Base-by-base conservation (phyloP, 1,284 basidiomycete species). In the Pascua sp. region DNA sequence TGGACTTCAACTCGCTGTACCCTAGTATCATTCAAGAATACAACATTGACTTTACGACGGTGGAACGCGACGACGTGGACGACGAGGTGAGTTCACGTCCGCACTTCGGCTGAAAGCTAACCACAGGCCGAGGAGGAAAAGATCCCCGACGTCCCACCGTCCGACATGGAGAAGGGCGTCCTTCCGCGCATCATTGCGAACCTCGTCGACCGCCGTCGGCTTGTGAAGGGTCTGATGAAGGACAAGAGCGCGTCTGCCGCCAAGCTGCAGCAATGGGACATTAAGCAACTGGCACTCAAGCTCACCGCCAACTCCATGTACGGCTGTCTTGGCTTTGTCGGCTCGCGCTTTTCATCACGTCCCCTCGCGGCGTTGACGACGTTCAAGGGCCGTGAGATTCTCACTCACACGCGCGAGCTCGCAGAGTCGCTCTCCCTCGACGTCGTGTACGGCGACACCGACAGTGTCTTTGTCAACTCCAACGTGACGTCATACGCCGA, bases 271-370 rank as follows among this genome's bases (percentile, higher is more conserved):
- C 93, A 93, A 88, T 94, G 88, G 72, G 91, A 98, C 70, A 97
- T 98, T 80, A 95, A 94, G 75, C 96, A 99, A 72, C 87, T 91
- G 73, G 96, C 96, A 7, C 82, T 98, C 57, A 98, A 98, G 80
- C 86, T 98, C 51, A 99, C 95, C 1, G 96, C 96, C 59, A 98
- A 99, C 81, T 95, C 91, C 81, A 99, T 99, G 95, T 99, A 98
- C 77, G 96, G 96, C 18, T 99, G 96, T 82, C 86, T 99, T 37
- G 96, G 96, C 53, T 98, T 98, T 74, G 91, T 95, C 71, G 90
- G 94, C 64, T 97, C 94, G 16, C 83, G 96, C 48, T 98, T 98
- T 81, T 97, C 94, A 66, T 96, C 95, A n/a, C 85, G 91, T 41
- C 92, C 94, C 0, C 84, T 99, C 13, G 96, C 96, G 8, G 92